Percentiles rank a stretch among this genome's conserved stretches.
phyloP scores from a whole-genome alignment of 345 rosid species.

The Eucalyptus pauciflora region DNA sequence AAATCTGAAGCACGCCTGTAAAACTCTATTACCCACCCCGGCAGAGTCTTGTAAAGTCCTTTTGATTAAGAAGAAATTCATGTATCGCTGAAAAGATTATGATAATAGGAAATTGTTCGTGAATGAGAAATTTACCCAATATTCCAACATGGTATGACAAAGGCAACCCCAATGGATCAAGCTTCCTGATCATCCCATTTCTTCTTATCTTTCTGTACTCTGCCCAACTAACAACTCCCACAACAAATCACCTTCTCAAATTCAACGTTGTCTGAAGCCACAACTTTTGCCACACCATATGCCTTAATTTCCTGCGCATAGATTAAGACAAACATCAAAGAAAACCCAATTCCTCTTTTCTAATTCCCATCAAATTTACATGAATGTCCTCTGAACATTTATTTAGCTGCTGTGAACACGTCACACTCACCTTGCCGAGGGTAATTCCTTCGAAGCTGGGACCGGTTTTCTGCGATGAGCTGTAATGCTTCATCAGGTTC shows the following conservation, averaged over 20 bases:
- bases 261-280: conserved; percentile 33
- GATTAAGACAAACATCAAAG: not conserved
- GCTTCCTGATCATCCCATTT: conserved; percentile 19
- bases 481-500: conserved; percentile 26
- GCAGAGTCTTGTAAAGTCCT: no score
- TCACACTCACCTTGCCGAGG: conserved; percentile 33
- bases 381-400: not conserved
- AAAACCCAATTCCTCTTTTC: not conserved
- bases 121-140: no score
- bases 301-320: conserved; percentile 18
- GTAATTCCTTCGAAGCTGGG: not conserved
- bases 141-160: conserved; percentile 8
- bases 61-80: no score
- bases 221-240: conserved; percentile 32
- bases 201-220: conserved; percentile 26
- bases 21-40: no score
- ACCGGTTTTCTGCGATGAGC: conserved; percentile 13
- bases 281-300: conserved; percentile 37
- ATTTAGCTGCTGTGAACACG: not conserved
- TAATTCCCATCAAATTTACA: not conserved
- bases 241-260: conserved; percentile 30
- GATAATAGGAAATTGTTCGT: no score
- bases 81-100: no score
- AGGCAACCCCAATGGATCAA: conserved; percentile 51
- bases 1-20: no score